Base-by-base conservation (phyloP, 2,329 filamentous ascomycete species). In the Epichloe hybrida region DNA sequence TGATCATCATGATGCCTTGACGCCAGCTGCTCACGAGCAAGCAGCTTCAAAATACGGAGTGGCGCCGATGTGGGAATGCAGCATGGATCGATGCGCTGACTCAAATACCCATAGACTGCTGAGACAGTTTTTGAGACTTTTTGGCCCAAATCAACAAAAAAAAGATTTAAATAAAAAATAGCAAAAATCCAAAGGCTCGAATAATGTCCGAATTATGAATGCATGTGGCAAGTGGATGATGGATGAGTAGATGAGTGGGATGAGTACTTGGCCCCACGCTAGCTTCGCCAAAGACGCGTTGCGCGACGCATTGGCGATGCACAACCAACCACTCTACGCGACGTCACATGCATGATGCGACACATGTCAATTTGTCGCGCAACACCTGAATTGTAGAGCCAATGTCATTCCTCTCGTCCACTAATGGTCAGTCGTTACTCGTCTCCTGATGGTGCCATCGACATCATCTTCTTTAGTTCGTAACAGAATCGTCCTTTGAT, bases 401-500 rank as follows among this genome's bases (percentile, higher is more conserved):
- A 11, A 21, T 42, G 12, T 21, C 20, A 40, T 23, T 35, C 3
- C 35, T 17, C 45, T 50, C 23, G 6, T 49, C 23, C 23, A 17
- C 37, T 34, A 39, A 34, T 15, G 50, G 9, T 8, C 34, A 20
- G 59, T 55, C 3, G 52, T 49, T 11, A 50, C 59, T 39, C 65
- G 55, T 53, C 61, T 64, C 38, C 64, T 63, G 17, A 64, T 54
- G 1, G 48, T 41, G 8, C 56, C 57, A 17, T 56, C 52, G 4
- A 20, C 46, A 6, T 49, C 56, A 2, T 56, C 51, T 3, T 56
- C 55, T 20, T 61, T 62, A 7, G 55, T 53, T 31, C 54, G 43
- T 3, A 67, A 44, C 23, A 65, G 39, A 12, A 62, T 55, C 6
- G 56, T 56, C 35, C 63, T 56, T 2, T 57, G 57, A 7, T 56